Conservation (phyloP, 129 eudicot genomes). For the Calendula officinalis region DNA sequence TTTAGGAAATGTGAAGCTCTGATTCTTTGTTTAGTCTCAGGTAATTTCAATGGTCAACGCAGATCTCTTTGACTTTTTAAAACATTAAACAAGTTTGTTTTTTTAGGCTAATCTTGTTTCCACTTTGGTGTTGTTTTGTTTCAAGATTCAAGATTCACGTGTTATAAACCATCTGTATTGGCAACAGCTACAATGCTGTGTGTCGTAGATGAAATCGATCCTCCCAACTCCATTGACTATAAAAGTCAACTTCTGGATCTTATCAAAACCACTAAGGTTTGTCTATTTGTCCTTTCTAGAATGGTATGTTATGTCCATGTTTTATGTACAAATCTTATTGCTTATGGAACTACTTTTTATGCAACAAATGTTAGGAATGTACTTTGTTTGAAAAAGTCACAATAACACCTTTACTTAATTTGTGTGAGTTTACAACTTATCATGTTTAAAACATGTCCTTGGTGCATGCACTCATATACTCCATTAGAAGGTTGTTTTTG, state of each 20-base stretch:
- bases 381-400: constrained; percentile 34
- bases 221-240: constrained; percentile 50
- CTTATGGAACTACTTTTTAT: constrained; percentile 20
- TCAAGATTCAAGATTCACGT: constrained; percentile 60
- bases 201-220: constrained; percentile 60
- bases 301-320: constrained; percentile 14
- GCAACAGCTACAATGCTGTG: constrained; percentile 81
- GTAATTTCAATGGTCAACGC: constrained; percentile 36
- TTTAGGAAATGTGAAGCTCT: constrained; percentile 63
- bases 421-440: constrained; percentile 4
- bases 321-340: constrained; percentile 18
- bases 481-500: constrained; percentile 25
- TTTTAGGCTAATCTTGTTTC: constrained; percentile 1
- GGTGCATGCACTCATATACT: constrained; percentile 27
- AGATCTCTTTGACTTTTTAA: constrained; percentile 24
- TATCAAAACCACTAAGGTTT: constrained; percentile 68
- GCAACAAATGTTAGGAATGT: constrained; percentile 25
- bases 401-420: constrained; percentile 15
- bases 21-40: constrained; percentile 49
- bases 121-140: constrained; percentile 22
- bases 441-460: constrained; percentile 32
- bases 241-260: constrained; percentile 70
- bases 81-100: constrained; percentile 9
- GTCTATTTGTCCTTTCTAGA: constrained; percentile 30
- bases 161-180: constrained; percentile 63